Evolutionary conservation across 2,329 filamentous ascomycete species (phyloP).

Genomic region (Myriosclerotinia duriaeana): DNA sequence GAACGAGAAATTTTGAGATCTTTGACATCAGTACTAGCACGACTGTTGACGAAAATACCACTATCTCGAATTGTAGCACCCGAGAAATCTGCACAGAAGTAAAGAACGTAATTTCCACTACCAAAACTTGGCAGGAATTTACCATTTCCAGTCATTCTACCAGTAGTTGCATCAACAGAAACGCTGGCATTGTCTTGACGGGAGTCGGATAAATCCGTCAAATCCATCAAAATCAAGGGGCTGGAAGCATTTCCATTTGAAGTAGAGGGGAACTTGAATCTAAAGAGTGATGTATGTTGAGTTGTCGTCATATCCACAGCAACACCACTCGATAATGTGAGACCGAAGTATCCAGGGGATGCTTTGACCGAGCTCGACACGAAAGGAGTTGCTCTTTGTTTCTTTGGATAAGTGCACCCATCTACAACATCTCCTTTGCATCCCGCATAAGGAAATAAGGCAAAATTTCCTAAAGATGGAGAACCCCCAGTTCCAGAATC

Average conservation of each 20-base stretch:
- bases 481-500: conserved; percentile 49
- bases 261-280: conserved; percentile 57
- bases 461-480: conserved; percentile 71
- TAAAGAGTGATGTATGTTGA: conserved; percentile 63
- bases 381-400: conserved; percentile 43
- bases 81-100: conserved; percentile 68
- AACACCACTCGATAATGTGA: conserved; percentile 57
- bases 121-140: conserved; percentile 66
- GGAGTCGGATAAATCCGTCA: conserved; percentile 62
- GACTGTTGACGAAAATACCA: conserved; percentile 61
- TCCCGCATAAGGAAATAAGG: conserved; percentile 64
- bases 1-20: conserved; percentile 51
- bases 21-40: conserved; percentile 51
- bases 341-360: conserved; percentile 63
- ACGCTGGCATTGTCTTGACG: conserved; percentile 57
- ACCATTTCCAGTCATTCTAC: conserved; percentile 61
- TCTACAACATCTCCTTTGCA: conserved; percentile 63
- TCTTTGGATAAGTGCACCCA: conserved; percentile 59
- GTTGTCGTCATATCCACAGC: conserved; percentile 66
- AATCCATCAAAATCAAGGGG: conserved; percentile 64
- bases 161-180: conserved; percentile 53
- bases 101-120: conserved; percentile 56
- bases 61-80: conserved; percentile 58
- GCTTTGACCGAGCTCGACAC: conserved; percentile 54
- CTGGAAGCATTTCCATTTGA: conserved; percentile 41